These are phyloP conservation scores for Monilinia aucupariae DNA, from an alignment of 2,329 filamentous ascomycete genomes.

Conservation along the genomic window DNA sequence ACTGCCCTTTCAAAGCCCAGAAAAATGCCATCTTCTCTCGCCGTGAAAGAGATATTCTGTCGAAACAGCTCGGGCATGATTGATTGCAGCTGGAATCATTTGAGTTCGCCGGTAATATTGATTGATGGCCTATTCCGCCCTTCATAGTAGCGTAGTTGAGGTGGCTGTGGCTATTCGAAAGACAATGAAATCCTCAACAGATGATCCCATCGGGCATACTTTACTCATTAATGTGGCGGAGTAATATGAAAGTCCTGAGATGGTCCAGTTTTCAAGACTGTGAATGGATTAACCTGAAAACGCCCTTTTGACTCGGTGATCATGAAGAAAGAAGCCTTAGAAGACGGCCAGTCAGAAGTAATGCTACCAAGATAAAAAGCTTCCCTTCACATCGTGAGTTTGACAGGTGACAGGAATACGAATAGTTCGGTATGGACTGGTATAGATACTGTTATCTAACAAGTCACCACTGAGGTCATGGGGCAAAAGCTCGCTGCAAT, in stretches of 20 bases:
- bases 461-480: not conserved
- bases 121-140: not conserved
- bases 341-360: not conserved
- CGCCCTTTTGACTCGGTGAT: not conserved
- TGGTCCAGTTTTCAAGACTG: not conserved
- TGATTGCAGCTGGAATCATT: not conserved
- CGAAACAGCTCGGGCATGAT: not conserved
- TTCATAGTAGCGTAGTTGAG: not conserved
- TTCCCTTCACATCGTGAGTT: not conserved
- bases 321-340: not conserved
- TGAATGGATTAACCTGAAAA: not conserved
- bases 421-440: no score
- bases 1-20: not conserved
- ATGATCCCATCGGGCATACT: not conserved
- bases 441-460: not conserved
- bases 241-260: not conserved
- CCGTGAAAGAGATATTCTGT: not conserved
- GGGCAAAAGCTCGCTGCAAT: not conserved
- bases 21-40: not conserved
- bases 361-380: not conserved
- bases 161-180: constrained; percentile 5
- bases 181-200: not conserved
- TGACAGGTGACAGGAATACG: not conserved
- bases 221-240: not conserved
- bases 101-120: not conserved